phyloP scores from a whole-genome alignment of 2,329 filamentous ascomycete species.

The Exophiala lecanii-corni region DNA sequence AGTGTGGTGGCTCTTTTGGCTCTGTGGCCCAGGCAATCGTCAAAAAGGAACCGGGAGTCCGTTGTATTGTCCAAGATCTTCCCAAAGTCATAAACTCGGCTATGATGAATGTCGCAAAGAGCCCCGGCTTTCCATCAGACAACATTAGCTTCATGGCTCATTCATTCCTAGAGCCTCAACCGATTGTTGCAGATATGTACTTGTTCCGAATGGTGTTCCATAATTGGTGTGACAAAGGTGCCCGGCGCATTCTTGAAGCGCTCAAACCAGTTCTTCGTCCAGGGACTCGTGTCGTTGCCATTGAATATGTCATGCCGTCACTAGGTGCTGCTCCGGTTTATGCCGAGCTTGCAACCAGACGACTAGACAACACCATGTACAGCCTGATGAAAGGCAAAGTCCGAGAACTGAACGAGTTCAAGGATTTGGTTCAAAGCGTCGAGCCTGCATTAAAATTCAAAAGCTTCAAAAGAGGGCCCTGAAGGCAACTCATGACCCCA shows the following conservation, averaged over 20 bases:
- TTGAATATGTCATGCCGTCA: slow-evolving; percentile 13
- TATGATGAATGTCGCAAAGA: slow-evolving; percentile 36
- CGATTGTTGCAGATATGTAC: slow-evolving; percentile 55
- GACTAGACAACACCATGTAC: slow-evolving; percentile 14
- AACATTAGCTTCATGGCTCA: slow-evolving; percentile 29
- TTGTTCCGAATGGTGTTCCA: slow-evolving; percentile 59
- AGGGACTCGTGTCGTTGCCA: slow-evolving; percentile 7
- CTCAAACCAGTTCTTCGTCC: slow-evolving; percentile 9
- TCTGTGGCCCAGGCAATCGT: slow-evolving; percentile 10
- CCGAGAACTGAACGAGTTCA: slow-evolving; percentile 8
- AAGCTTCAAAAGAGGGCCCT: slow-evolving; percentile 11
- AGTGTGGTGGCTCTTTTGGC: slow-evolving; percentile 14
- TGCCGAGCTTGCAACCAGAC: slow-evolving; percentile 7
- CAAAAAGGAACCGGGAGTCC: slow-evolving; percentile 6
- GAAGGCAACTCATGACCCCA: slow-evolving; percentile 14
- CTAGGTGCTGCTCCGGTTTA: slow-evolving; percentile 6
- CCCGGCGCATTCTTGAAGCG: slow-evolving; percentile 42
- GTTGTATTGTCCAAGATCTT: slow-evolving; percentile 39
- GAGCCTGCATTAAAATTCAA: slow-evolving; percentile 7
- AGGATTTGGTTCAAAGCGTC: slow-evolving; percentile 6
- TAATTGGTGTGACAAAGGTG: slow-evolving; percentile 56
- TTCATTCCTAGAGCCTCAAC: slow-evolving; percentile 54
- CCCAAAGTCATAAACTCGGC: slow-evolving; percentile 33
- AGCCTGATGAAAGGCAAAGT: slow-evolving; percentile 14
- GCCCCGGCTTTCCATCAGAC: slow-evolving; percentile 25